Percentiles rank a stretch among this genome's conserved stretches.
These are phyloP conservation scores for Austroboletus novae-zelandiae DNA, from an alignment of 1,284 basidiomycete species.

Conservation along the genomic window DNA sequence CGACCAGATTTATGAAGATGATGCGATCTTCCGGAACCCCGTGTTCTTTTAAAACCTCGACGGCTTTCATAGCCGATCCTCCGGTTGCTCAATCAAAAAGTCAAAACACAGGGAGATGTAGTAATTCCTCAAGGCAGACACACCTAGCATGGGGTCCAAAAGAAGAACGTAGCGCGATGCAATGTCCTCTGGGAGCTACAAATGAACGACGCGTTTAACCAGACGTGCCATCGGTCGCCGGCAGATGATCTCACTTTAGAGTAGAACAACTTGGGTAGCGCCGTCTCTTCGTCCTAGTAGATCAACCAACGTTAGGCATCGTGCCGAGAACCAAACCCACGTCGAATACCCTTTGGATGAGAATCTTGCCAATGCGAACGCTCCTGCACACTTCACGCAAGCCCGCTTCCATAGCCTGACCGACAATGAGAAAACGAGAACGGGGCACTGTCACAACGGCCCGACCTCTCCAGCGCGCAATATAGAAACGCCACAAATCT, in stretches of 20 bases:
- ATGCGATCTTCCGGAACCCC: slow-evolving; percentile 89
- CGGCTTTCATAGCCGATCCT: slow-evolving; percentile 96
- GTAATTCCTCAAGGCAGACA: slow-evolving; percentile 18
- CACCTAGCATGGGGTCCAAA: slow-evolving; percentile 97
- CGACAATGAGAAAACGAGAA: not conserved
- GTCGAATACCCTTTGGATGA: slow-evolving; percentile 78
- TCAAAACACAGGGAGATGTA: not conserved
- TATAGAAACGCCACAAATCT: slow-evolving; percentile 94
- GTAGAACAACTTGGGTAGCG: slow-evolving; percentile 87
- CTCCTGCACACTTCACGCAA: slow-evolving; percentile 92
- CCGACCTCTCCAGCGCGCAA: slow-evolving; percentile 81
- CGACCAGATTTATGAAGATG: slow-evolving; percentile 93
- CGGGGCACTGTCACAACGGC: not conserved
- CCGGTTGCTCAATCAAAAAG: slow-evolving; percentile 77
- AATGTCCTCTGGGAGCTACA: slow-evolving; percentile 90
- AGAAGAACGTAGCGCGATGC: slow-evolving; percentile 88
- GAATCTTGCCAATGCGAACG: slow-evolving; percentile 89
- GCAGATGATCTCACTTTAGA: slow-evolving; percentile 55
- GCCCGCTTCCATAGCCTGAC: slow-evolving; percentile 90
- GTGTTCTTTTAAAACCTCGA: slow-evolving; percentile 89
- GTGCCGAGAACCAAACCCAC: too few species aligned
- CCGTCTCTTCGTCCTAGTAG: slow-evolving; percentile 85
- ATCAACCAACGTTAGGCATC: slow-evolving; percentile 4
- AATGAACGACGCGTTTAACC: not conserved
- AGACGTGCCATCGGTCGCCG: not conserved